A percentile compares a stretch with the other conserved stretches of the same genome.
Conservation (phyloP, 345 rosid genomes). For the Salix dunnii region DNA sequence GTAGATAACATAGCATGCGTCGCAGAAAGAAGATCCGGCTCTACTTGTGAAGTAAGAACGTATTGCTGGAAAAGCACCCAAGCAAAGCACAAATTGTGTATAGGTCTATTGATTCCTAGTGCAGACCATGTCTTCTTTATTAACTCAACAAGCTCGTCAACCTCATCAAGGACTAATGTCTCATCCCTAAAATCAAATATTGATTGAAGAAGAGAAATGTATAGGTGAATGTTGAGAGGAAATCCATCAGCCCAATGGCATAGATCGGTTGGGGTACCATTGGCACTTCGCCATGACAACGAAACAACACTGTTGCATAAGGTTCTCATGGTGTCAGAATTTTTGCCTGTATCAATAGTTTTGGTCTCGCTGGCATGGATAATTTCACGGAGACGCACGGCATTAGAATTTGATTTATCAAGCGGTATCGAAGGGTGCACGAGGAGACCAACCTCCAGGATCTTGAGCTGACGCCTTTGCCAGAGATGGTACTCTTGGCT, state of each 20-base stretch:
- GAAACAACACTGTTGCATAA: slow-evolving; percentile 67
- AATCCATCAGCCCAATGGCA: slow-evolving; percentile 97
- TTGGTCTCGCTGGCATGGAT: slow-evolving; percentile 44
- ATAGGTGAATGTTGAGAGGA: slow-evolving; percentile 75
- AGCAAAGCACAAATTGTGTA: slow-evolving; percentile 74
- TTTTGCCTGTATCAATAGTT: slow-evolving; percentile 59
- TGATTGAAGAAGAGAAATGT: slow-evolving; percentile 56
- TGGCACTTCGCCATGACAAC: slow-evolving; percentile 62
- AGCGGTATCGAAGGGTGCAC: slow-evolving; percentile 61
- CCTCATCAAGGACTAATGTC: slow-evolving; percentile 78
- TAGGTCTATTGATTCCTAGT: slow-evolving; percentile 58
- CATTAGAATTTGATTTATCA: slow-evolving; percentile 57
- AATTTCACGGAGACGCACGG: slow-evolving; percentile 55
- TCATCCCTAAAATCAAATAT: slow-evolving; percentile 75
- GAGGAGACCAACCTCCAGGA: slow-evolving; percentile 74
- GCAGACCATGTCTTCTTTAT: slow-evolving; percentile 94
- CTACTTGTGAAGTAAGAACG: slow-evolving; percentile 53
- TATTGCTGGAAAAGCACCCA: slow-evolving; percentile 93
- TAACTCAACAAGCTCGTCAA: slow-evolving; percentile 78
- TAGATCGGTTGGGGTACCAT: slow-evolving; percentile 57
- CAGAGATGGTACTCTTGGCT: slow-evolving; percentile 65
- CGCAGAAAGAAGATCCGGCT: slow-evolving; percentile 73
- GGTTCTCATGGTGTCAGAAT: slow-evolving; percentile 65
- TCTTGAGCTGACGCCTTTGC: slow-evolving; percentile 80
- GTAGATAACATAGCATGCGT: slow-evolving; percentile 61